Percentiles rank a stretch among this genome's conserved stretches.
phyloP scores from a whole-genome alignment of 257 asterid genomes.

The Vinca minor region DNA sequence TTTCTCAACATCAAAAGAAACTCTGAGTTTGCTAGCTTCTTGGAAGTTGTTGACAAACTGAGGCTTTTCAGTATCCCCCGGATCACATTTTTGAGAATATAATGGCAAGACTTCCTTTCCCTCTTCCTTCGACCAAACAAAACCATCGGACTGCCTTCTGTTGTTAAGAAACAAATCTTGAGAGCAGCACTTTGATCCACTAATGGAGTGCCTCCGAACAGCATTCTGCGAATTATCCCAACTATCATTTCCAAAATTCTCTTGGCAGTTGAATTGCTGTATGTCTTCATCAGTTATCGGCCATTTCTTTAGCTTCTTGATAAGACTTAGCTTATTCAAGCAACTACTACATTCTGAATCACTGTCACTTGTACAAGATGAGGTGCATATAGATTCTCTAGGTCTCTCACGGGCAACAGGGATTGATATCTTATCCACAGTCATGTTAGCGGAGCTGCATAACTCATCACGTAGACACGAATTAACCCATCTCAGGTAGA shows the following conservation, averaged over 20 bases:
- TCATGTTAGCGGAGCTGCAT: slow-evolving; percentile 35
- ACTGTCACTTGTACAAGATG: slow-evolving; percentile 45
- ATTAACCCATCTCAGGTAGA: slow-evolving; percentile 81
- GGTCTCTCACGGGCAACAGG: slow-evolving; percentile 36
- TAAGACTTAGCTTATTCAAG: slow-evolving; percentile 40
- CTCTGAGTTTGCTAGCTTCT: slow-evolving; percentile 40
- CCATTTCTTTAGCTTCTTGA: slow-evolving; percentile 77
- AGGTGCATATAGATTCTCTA: slow-evolving; percentile 48
- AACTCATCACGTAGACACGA: slow-evolving; percentile 75
- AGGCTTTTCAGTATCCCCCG: slow-evolving; percentile 31
- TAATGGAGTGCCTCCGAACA: slow-evolving; percentile 69
- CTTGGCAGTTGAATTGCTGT: slow-evolving; percentile 32
- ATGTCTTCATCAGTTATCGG: slow-evolving; percentile 67
- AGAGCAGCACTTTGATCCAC: slow-evolving; percentile 52
- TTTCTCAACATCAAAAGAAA: slow-evolving; percentile 58
- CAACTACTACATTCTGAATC: slow-evolving; percentile 40
- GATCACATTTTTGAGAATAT: slow-evolving; percentile 37
- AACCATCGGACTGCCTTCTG: slow-evolving; percentile 77
- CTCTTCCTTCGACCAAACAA: slow-evolving; percentile 53
- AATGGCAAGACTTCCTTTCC: slow-evolving; percentile 41
- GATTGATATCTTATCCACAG: slow-evolving; percentile 34
- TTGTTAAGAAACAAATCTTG: slow-evolving; percentile 47
- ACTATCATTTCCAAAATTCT: slow-evolving; percentile 20
- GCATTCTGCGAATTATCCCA: slow-evolving; percentile 43
- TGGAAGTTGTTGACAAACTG: slow-evolving; percentile 23